Percentiles rank a stretch among this genome's conserved stretches.
These are phyloP conservation scores for Penicillium canescens DNA, from an alignment of 495 filamentous ascomycete genomes.

Conservation along the genomic window DNA sequence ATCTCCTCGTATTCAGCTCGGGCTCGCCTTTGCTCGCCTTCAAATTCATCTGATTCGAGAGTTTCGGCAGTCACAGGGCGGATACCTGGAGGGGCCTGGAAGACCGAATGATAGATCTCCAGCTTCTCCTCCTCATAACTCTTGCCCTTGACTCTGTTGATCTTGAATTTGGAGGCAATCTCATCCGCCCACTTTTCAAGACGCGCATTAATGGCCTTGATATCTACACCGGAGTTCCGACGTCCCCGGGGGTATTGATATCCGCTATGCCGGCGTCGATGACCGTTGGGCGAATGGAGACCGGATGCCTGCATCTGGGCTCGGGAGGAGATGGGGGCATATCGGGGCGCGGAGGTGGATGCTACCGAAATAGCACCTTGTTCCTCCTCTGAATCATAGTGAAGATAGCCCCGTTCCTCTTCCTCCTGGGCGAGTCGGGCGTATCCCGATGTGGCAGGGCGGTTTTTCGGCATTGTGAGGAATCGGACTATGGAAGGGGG, in stretches of 20 bases:
- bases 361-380: conserved; percentile 56
- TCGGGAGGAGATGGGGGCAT: conserved; percentile 61
- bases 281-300: conserved; percentile 37
- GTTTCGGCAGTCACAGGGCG: conserved; percentile 74
- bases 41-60: conserved; percentile 60
- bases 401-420: conserved; percentile 56
- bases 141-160: conserved; percentile 72
- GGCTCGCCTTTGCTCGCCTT: conserved; percentile 59
- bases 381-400: conserved; percentile 74
- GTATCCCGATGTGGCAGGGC: conserved; percentile 85
- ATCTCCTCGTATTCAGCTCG: conserved; percentile 82
- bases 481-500: conserved; percentile 18
- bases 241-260: conserved; percentile 54
- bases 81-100: conserved; percentile 84
- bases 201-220: conserved; percentile 97
- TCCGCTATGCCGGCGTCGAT: conserved; percentile 48
- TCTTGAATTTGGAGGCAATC: conserved; percentile 97
- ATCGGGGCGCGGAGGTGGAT: conserved; percentile 65
- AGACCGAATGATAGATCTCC: conserved; percentile 97
- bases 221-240: conserved; percentile 90
- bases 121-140: conserved; percentile 78
- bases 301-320: conserved; percentile 49
- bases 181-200: conserved; percentile 97
- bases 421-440: conserved; percentile 90
- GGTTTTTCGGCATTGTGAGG: conserved; percentile 51